These are phyloP conservation scores for Pyronema omphalodes DNA, from an alignment of 495 filamentous ascomycete genomes.

Conservation along the genomic window DNA sequence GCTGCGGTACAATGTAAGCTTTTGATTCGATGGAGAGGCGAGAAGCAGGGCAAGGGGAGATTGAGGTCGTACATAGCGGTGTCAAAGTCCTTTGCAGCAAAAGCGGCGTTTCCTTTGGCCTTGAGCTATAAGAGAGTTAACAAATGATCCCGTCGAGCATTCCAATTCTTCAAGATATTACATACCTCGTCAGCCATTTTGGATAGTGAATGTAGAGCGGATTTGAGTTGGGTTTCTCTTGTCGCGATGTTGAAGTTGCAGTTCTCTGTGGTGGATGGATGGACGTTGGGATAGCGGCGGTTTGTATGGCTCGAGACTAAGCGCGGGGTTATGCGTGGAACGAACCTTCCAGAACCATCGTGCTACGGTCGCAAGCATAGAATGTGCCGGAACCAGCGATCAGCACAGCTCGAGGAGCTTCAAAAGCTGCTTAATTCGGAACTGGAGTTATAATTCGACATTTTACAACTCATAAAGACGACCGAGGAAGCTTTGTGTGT, in stretches of 20 bases:
- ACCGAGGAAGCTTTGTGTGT: no score
- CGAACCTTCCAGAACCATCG: constrained; percentile 1
- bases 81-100: constrained; percentile 86
- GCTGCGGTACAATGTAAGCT: background rate
- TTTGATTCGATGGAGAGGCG: background rate
- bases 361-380: no score
- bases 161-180: background rate
- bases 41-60: constrained; percentile 1
- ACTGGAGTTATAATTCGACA: no score
- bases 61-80: constrained; percentile 67
- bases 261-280: background rate
- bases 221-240: background rate
- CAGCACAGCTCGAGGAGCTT: background rate
- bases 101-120: constrained; percentile 94
- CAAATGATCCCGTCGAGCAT: constrained; percentile 3
- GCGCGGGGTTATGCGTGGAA: background rate
- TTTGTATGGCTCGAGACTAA: background rate
- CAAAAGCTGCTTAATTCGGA: no score
- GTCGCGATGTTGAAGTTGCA: no score
- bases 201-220: background rate
- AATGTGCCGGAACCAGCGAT: background rate
- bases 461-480: no score
- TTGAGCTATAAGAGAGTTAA: constrained; percentile 43
- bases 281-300: background rate
- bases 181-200: constrained; percentile 1